Percentiles rank a stretch among this genome's conserved stretches.
phyloP scores from a whole-genome alignment of 805 yeast species.

The Sugiyamaella qingdaonensis region DNA sequence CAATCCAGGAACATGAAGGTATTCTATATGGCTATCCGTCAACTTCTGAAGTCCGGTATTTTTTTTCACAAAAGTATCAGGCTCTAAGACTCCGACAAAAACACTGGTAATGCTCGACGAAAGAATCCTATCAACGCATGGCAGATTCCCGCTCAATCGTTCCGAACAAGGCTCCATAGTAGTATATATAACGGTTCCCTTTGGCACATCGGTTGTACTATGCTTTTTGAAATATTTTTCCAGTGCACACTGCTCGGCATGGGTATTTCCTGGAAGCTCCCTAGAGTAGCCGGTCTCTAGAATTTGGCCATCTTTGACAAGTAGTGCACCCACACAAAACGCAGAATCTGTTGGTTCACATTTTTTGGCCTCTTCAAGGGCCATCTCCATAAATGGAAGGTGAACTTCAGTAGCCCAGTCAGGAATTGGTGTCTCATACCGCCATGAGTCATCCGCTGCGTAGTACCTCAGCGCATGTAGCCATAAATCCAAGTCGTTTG shows the following conservation, averaged over 20 bases:
- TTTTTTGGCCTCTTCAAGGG: conserved; percentile 71
- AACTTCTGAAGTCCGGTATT: conserved; percentile 62
- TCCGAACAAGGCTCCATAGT: conserved; percentile 97
- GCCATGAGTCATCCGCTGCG: conserved; percentile 47
- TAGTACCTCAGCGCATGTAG: conserved; percentile 82
- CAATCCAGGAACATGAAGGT: conserved; percentile 77
- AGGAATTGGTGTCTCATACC: conserved; percentile 71
- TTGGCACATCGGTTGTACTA: conserved; percentile 46
- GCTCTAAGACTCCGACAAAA: conserved; percentile 90
- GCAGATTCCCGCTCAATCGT: conserved; percentile 82
- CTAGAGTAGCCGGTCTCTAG: conserved; percentile 84
- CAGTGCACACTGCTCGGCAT: conserved; percentile 94
- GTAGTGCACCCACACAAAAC: conserved; percentile 89
- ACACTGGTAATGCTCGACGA: conserved; percentile 58
- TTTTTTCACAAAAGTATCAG: conserved; percentile 77
- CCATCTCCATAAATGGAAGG: conserved; percentile 62
- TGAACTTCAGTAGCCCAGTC: conserved; percentile 72
- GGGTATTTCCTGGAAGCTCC: conserved; percentile 91
- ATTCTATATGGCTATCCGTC: conserved; percentile 55
- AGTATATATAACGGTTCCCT: conserved; percentile 78
- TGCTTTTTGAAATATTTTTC: conserved; percentile 56
- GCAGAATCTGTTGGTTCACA: conserved; percentile 83
- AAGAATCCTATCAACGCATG: conserved; percentile 80
- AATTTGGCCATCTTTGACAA: conserved; percentile 59
- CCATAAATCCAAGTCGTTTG: conserved; percentile 83